phyloP scores from a whole-genome alignment of 768 basidiomycete genomes.

The Russula sp. region DNA sequence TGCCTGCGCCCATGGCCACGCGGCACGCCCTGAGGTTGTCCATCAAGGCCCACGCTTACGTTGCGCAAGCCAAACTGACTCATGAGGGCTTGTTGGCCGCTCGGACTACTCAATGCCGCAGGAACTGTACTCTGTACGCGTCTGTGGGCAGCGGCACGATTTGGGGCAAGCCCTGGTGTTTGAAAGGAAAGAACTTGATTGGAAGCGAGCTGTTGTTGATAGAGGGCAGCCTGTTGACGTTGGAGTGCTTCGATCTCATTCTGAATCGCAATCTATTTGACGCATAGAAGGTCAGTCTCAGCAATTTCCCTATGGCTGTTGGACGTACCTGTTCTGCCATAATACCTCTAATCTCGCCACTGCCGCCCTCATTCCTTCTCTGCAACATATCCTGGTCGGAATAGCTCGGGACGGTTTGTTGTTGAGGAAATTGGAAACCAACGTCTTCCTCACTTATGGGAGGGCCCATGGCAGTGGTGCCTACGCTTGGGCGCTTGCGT shows the following conservation, averaged over 20 bases:
- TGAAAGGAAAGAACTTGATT: conserved; percentile 78
- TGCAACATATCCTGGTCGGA: conserved; percentile 33
- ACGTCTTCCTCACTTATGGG: conserved; percentile 75
- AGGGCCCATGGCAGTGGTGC: conserved; percentile 52
- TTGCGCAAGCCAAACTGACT: conserved; percentile 62
- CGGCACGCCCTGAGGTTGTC: conserved; percentile 57
- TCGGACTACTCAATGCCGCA: conserved; percentile 37
- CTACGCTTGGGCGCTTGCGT: conserved; percentile 40
- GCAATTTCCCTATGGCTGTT: background rate
- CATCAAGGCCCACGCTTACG: conserved; percentile 50
- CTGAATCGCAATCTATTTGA: conserved; percentile 71
- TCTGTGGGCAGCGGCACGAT: conserved; percentile 52
- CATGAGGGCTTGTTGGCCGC: conserved; percentile 49
- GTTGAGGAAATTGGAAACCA: conserved; percentile 79
- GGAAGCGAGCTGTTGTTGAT: conserved; percentile 85
- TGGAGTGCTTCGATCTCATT: conserved; percentile 86
- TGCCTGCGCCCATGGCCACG: conserved; percentile 85
- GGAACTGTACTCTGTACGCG: conserved; percentile 85
- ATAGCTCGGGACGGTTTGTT: conserved; percentile 30
- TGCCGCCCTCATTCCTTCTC: conserved; percentile 52
- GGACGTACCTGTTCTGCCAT: conserved; percentile 87
- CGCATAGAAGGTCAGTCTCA: conserved; percentile 5
- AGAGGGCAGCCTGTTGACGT: conserved; percentile 84
- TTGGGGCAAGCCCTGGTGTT: conserved; percentile 64
- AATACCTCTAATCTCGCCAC: conserved; percentile 69